phyloP scores from a whole-genome alignment of 2,329 filamentous ascomycete genomes.

The Ophiostoma sp. region DNA sequence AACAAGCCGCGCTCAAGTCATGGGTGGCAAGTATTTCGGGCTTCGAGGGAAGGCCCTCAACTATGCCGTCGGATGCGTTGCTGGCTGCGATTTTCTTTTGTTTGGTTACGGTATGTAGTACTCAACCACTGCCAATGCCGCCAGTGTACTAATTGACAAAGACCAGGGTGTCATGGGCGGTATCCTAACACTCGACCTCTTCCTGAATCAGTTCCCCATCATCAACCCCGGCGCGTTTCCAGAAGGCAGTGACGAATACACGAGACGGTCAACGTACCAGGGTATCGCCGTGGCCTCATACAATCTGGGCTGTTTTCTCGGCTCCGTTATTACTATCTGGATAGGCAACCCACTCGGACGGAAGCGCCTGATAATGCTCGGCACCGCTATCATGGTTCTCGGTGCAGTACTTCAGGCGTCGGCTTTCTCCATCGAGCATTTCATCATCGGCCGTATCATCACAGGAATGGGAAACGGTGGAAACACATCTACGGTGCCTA shows the following conservation, averaged over 20 bases:
- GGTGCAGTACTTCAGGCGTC: conserved; percentile 40
- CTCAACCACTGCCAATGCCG: background rate
- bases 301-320: conserved; percentile 34
- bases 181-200: conserved; percentile 63
- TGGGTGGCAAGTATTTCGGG: conserved; percentile 49
- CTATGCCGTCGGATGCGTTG: conserved; percentile 64
- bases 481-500: conserved; percentile 47
- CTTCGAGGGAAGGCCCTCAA: conserved; percentile 61
- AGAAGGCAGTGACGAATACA: conserved; percentile 33
- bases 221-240: conserved; percentile 42
- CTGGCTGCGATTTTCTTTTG: conserved; percentile 66
- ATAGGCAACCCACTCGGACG: conserved; percentile 41
- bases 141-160: conserved; percentile 30
- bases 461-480: conserved; percentile 42
- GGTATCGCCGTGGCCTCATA: conserved; percentile 37
- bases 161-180: conserved; percentile 73
- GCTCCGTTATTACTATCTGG: conserved; percentile 33
- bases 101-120: conserved; percentile 48
- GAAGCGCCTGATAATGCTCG: conserved; percentile 39
- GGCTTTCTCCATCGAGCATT: conserved; percentile 38
- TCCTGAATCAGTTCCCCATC: conserved; percentile 50
- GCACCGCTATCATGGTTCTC: conserved; percentile 41
- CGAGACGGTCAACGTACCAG: conserved; percentile 47
- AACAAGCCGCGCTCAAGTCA: background rate
- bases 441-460: conserved; percentile 43